Evolutionary conservation across 768 basidiomycete species (phyloP).

Genomic region (Tricholoma bakamatsutake): DNA sequence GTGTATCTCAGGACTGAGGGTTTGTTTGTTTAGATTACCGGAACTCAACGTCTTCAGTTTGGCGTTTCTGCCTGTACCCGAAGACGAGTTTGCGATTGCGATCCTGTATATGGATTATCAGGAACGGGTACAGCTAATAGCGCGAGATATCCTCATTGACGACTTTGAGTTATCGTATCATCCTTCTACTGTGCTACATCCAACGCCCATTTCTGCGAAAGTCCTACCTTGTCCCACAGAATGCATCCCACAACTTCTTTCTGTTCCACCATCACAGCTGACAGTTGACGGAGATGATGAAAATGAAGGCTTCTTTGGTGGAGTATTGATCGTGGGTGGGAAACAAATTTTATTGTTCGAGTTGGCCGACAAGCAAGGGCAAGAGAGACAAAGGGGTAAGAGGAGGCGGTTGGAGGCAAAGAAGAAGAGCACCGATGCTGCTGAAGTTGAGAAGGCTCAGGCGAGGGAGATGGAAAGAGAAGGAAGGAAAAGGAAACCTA

Average conservation of each 20-base stretch:
- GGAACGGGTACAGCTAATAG: conserved; percentile 54
- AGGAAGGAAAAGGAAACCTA: conserved; percentile 46
- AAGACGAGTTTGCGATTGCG: conserved; percentile 47
- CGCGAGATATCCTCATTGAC: conserved; percentile 47
- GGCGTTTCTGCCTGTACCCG: conserved; percentile 46
- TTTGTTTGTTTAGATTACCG: conserved; percentile 37
- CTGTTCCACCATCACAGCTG: conserved; percentile 28
- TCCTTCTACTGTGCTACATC: conserved; percentile 43
- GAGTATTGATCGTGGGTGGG: conserved; percentile 66
- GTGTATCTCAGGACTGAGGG: neutral
- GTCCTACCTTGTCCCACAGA: conserved; percentile 39
- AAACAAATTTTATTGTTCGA: conserved; percentile 60
- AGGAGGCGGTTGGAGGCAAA: conserved; percentile 45
- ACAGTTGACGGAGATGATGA: conserved; percentile 23
- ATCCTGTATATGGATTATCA: conserved; percentile 65
- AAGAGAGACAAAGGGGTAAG: conserved; percentile 52
- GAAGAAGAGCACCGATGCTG: conserved; percentile 39
- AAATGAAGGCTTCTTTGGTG: conserved; percentile 45
- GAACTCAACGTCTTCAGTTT: conserved; percentile 68
- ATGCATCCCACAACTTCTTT: conserved; percentile 33
- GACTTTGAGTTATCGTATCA: conserved; percentile 46
- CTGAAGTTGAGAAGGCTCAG: conserved; percentile 39
- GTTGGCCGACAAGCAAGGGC: conserved; percentile 37
- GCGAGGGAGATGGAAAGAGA: conserved; percentile 56
- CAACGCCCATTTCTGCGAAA: conserved; percentile 47